Base-by-base conservation (phyloP, 768 basidiomycete genomes). In the Auricularia heimuer region DNA sequence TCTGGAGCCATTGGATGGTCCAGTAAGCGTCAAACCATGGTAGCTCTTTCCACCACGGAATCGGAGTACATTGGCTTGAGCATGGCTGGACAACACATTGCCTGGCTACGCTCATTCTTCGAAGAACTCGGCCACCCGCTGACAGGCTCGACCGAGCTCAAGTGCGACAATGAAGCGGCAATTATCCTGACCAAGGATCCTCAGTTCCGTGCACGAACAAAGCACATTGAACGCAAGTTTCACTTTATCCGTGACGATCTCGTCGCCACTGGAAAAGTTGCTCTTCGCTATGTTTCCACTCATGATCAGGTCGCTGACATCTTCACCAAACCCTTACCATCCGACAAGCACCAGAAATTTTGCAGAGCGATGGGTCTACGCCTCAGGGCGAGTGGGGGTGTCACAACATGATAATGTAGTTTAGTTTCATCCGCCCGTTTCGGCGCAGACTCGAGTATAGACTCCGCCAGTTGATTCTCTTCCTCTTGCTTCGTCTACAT, bases 201-300 rank as follows among this genome's bases (percentile, higher is more conserved):
- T 4, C 10, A 51, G 21, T 51, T 51, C 72, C 70, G 72, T 44
- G 21, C 68, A 35, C 64, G 67, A 8, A 72, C 71, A 4, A 73
- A 73, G 51, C 76, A 76, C 63, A 70, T 77, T 54, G 69, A 72
- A 42, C 65, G 72, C 42, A 56, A 66, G 7, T 66, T 75, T 66
- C 73, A 76, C 64, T 70, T 64, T 37, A 61, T 73, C 36, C 66
- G 69, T 3, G 68, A 73, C 36, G 61, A 64, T 21, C 36, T 21
- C 11, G 68, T 75, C 12, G 37, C 67, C 35, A 39, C 67, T 8
- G 67, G 67, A 18, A 29, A 62, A 6, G 62, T 71, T 47, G 6
- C 24, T 1, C 62, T 74, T n/a, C 34, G 16, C 3, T 71, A 73
- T 64, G 67, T 73, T 37, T 64, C 68, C 0, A 74, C 71, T 1